Conservation (phyloP, 2,329 filamentous ascomycete species). For the Clonostachys rosea region DNA sequence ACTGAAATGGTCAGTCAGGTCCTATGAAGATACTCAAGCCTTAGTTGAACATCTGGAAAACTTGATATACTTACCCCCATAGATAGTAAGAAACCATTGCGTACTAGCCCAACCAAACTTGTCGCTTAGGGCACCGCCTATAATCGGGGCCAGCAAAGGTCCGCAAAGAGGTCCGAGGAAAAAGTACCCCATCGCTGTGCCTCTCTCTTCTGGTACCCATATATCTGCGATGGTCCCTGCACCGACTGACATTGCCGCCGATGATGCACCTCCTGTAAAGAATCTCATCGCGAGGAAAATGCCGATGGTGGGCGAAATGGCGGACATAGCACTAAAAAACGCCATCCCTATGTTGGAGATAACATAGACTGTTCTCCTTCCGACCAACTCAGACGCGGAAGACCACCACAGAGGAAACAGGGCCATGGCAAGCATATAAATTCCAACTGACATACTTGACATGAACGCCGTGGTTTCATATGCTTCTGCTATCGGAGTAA, state of each 20-base stretch:
- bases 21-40: no score
- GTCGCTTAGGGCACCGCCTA: conserved; percentile 69
- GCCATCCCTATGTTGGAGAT: conserved; percentile 69
- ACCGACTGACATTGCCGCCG: conserved; percentile 77
- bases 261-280: conserved; percentile 69
- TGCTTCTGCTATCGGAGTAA: conserved; percentile 58
- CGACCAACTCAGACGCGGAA: conserved; percentile 69
- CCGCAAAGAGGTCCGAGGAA: conserved; percentile 76
- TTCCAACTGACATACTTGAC: conserved; percentile 69
- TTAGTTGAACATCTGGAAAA: no score
- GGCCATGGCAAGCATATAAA: conserved; percentile 80
- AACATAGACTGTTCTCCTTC: conserved; percentile 75
- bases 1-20: no score
- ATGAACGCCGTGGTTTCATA: conserved; percentile 60
- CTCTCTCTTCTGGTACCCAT: conserved; percentile 69
- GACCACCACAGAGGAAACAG: conserved; percentile 89
- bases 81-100: conserved; percentile 73
- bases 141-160: conserved; percentile 69
- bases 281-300: conserved; percentile 78
- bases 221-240: conserved; percentile 80
- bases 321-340: conserved; percentile 65
- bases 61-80: conserved; percentile 34
- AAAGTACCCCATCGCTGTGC: conserved; percentile 77
- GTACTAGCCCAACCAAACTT: conserved; percentile 70
- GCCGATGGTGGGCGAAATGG: conserved; percentile 62